Conservation (phyloP, 495 filamentous ascomycete species). For the Pyronema domesticum region DNA sequence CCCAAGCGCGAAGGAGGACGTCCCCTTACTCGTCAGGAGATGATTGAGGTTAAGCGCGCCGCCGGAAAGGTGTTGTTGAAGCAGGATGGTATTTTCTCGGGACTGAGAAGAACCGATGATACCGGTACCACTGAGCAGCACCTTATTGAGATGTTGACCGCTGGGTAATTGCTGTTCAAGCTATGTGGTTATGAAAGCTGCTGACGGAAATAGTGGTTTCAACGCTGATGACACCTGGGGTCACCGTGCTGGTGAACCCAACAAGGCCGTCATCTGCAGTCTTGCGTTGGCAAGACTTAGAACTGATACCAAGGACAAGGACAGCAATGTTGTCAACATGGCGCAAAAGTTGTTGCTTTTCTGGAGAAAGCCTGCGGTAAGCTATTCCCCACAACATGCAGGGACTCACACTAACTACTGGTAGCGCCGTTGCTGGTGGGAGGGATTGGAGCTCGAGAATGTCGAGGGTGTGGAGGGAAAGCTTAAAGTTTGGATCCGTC, state of each 20-base stretch:
- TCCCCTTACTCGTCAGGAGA: slow-evolving; percentile 61
- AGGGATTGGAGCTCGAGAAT: slow-evolving; percentile 77
- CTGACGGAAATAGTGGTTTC: slow-evolving; percentile 54
- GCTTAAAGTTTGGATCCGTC: slow-evolving; percentile 91
- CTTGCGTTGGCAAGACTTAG: slow-evolving; percentile 81
- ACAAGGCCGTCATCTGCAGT: slow-evolving; percentile 96
- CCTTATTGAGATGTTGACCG: slow-evolving; percentile 97
- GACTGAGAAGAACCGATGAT: slow-evolving; percentile 84
- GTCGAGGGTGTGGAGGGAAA: slow-evolving; percentile 84
- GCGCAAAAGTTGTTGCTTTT: slow-evolving; percentile 95
- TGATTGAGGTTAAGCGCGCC: slow-evolving; percentile 93
- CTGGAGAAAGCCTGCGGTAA: slow-evolving; percentile 80
- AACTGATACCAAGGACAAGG: slow-evolving; percentile 66
- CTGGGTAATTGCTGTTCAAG: slow-evolving; percentile 45
- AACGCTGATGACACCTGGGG: slow-evolving; percentile 91
- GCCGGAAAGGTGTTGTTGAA: slow-evolving; percentile 68
- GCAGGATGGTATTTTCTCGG: slow-evolving; percentile 93
- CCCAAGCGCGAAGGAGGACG: slow-evolving; percentile 40
- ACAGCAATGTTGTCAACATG: slow-evolving; percentile 82
- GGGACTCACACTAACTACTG: background rate
- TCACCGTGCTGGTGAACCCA: slow-evolving; percentile 85
- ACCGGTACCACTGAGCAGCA: slow-evolving; percentile 94
- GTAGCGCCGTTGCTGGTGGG: slow-evolving; percentile 87
- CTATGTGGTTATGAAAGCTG: background rate
- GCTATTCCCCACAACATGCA: background rate